These are phyloP conservation scores for Penicillium subrubescens DNA, from an alignment of 495 filamentous ascomycete genomes.

Conservation along the genomic window DNA sequence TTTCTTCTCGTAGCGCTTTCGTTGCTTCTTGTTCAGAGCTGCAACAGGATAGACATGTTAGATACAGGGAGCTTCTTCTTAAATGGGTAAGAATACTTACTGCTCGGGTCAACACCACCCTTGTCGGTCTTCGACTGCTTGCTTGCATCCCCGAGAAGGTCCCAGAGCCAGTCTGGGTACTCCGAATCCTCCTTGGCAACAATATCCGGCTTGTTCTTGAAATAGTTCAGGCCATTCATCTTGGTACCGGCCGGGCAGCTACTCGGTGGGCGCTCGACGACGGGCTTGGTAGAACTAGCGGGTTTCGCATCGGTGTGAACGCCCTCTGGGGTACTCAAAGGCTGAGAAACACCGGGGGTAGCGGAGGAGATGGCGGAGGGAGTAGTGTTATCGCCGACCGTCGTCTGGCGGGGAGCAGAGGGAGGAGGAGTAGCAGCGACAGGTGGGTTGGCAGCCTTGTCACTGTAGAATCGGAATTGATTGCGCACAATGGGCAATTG, in stretches of 20 bases:
- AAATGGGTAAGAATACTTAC: conserved; percentile 54
- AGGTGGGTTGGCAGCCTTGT: conserved; percentile 40
- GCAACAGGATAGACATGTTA: conserved; percentile 3
- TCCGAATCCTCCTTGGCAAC: conserved; percentile 79
- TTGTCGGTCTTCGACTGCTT: conserved; percentile 38
- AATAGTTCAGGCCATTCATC: conserved; percentile 81
- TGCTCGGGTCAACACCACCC: conserved; percentile 51
- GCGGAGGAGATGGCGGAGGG: conserved; percentile 47
- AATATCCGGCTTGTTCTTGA: conserved; percentile 74
- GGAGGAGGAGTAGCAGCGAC: conserved; percentile 53
- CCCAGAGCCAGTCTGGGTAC: conserved; percentile 94
- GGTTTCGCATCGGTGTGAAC: conserved; percentile 35
- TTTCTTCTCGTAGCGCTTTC: conserved; percentile 62
- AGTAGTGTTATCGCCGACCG: conserved; percentile 35
- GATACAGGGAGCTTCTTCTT: neutral
- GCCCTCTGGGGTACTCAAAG: conserved; percentile 45
- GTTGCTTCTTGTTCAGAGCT: conserved; percentile 60
- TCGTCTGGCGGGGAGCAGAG: conserved; percentile 53
- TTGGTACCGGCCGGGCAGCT: conserved; percentile 69
- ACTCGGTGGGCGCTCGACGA: conserved; percentile 38
- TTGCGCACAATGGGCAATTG: conserved; percentile 33
- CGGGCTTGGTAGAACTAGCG: conserved; percentile 28
- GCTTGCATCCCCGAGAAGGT: conserved; percentile 58
- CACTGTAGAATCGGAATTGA: conserved; percentile 44
- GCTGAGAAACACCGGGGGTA: conserved; percentile 49